Conservation (phyloP, 148 eudicot species). For the Chenopodium quinoa region DNA sequence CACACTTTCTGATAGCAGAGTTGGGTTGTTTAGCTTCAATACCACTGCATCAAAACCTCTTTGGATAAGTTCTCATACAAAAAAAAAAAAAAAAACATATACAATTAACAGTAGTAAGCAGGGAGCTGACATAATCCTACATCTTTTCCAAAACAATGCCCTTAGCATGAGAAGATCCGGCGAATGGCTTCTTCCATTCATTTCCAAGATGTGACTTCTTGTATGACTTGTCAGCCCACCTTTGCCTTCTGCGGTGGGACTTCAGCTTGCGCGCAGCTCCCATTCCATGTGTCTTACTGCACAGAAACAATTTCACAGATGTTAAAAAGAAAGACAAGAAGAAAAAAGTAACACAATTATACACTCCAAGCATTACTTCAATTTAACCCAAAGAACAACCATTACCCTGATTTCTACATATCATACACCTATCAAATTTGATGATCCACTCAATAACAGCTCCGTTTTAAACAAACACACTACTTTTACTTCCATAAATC, state of each 20-base stretch:
- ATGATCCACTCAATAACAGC: too few species aligned
- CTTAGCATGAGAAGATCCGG: too few species aligned
- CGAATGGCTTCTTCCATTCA: too few species aligned
- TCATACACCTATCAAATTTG: too few species aligned
- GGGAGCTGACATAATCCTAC: constrained; percentile 28
- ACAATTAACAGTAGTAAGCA: neutral
- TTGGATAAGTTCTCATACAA: neutral
- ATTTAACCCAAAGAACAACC: neutral
- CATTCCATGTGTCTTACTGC: constrained; percentile 82
- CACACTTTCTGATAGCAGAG: constrained; percentile 97
- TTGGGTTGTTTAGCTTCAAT: constrained; percentile 98
- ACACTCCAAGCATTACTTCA: neutral
- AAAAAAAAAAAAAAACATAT: neutral
- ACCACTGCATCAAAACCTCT: constrained; percentile 43
- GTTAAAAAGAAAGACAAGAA: neutral
- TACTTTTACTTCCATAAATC: too few species aligned
- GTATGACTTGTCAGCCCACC: too few species aligned
- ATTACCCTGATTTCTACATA: too few species aligned
- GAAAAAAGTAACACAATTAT: too few species aligned
- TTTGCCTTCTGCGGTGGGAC: constrained; percentile 55
- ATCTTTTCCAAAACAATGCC: constrained; percentile 54
- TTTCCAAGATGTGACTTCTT: too few species aligned
- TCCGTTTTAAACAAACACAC: too few species aligned
- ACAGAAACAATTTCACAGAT: neutral
- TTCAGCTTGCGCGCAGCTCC: constrained; percentile 95